Conservation (phyloP, 331 rosid species). For the Erythrophleum ivorense region DNA sequence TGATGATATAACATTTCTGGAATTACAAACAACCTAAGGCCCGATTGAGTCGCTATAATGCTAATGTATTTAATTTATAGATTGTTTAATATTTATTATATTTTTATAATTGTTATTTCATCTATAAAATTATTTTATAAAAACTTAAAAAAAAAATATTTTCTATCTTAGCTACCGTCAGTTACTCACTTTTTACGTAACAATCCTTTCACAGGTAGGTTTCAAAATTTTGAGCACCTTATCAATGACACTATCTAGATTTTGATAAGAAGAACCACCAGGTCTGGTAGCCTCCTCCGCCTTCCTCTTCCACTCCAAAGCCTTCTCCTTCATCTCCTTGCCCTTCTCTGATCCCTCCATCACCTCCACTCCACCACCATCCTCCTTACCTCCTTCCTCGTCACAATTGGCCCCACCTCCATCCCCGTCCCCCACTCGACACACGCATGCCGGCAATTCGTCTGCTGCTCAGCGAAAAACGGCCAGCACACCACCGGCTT, state of each 20-base stretch:
- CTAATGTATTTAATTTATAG: too few relatives aligned
- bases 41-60: too few relatives aligned
- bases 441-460: conserved; percentile 11
- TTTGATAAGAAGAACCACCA: conserved; percentile 25
- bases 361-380: conserved; percentile 26
- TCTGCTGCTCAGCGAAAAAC: conserved; percentile 3
- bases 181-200: neutral
- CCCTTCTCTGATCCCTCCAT: neutral
- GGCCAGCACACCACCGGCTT: conserved; percentile 13
- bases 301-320: conserved; percentile 20
- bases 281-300: conserved; percentile 19
- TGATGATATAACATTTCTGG: too few relatives aligned
- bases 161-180: too few relatives aligned
- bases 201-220: neutral
- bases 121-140: too few relatives aligned
- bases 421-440: neutral
- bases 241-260: neutral
- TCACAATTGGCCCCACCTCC: conserved; percentile 1
- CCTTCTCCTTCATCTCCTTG: conserved; percentile 16
- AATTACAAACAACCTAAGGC: too few relatives aligned
- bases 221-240: neutral
- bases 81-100: too few relatives aligned
- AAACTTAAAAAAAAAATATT: too few relatives aligned
- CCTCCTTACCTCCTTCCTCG: conserved; percentile 16
- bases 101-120: too few relatives aligned